Evolutionary conservation across 371 early-diverging fungal genomes (phyloP).

Genomic region (Mortierella sp.): DNA sequence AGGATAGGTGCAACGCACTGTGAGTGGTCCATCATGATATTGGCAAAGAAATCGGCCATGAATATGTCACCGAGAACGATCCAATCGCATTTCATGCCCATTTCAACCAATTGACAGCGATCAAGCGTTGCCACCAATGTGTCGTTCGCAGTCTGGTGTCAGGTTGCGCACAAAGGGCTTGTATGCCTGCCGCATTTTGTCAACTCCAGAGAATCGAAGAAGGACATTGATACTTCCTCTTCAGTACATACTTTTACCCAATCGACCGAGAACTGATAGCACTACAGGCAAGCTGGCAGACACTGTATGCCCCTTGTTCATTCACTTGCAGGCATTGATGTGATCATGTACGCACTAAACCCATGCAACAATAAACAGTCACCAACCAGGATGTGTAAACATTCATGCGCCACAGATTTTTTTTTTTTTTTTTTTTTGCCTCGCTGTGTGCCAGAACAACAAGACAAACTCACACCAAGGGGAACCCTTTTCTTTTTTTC

Average conservation of each 20-base stretch:
- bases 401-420: constrained; percentile 18
- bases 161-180: too few relatives aligned
- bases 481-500: background rate
- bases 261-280: too few relatives aligned
- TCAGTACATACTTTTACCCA: too few relatives aligned
- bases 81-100: background rate
- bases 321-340: background rate
- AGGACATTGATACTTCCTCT: too few relatives aligned
- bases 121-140: too few relatives aligned
- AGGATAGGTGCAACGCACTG: background rate
- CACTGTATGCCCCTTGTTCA: too few relatives aligned
- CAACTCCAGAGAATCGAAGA: too few relatives aligned
- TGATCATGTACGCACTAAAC: background rate
- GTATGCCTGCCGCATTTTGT: too few relatives aligned
- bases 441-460: background rate
- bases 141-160: too few relatives aligned
- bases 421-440: constrained; percentile 26
- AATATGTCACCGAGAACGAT: background rate
- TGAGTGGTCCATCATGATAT: background rate
- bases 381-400: constrained; percentile 9
- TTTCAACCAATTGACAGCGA: background rate
- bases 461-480: background rate
- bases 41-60: background rate
- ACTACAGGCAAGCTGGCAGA: too few relatives aligned
- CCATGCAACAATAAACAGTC: background rate